Conservation (phyloP, 768 basidiomycete species). For the Leccinum ochraceum region DNA sequence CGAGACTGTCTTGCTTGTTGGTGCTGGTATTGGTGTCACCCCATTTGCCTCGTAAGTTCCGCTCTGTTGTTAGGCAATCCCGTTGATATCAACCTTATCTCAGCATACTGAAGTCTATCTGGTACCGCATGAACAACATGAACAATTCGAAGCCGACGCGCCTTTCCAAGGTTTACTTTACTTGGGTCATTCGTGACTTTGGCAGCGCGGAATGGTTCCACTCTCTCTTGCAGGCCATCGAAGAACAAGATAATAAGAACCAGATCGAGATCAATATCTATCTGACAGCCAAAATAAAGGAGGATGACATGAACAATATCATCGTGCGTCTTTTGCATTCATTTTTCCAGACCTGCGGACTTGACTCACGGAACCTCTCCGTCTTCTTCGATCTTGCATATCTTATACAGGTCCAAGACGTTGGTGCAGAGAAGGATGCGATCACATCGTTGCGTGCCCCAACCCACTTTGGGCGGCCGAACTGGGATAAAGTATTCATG, state of each 20-base stretch:
- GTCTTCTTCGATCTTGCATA: not conserved
- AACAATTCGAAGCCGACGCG: conserved; percentile 73
- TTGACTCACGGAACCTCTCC: conserved; percentile 1
- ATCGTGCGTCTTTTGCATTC: conserved; percentile 49
- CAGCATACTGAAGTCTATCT: conserved; percentile 86
- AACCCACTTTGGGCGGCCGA: conserved; percentile 90
- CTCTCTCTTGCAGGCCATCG: conserved; percentile 87
- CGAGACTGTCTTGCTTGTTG: conserved; percentile 86
- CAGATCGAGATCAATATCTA: conserved; percentile 94
- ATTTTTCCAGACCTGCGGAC: not conserved
- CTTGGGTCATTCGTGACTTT: conserved; percentile 95
- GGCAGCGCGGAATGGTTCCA: conserved; percentile 93
- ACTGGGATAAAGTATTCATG: conserved; percentile 75
- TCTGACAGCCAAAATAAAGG: conserved; percentile 86
- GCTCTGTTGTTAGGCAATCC: not conserved
- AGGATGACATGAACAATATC: conserved; percentile 94
- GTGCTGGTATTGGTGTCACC: conserved; percentile 95
- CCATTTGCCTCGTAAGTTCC: conserved; percentile 87
- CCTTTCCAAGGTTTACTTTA: conserved; percentile 90
- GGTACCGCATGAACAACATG: conserved; percentile 95
- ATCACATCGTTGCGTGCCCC: conserved; percentile 88
- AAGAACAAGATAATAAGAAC: conserved; percentile 85
- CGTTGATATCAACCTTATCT: conserved; percentile 6
- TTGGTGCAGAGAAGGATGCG: conserved; percentile 90
- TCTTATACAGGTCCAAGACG: conserved; percentile 67